Percentiles rank a stretch among this genome's conserved stretches.
These are phyloP conservation scores for Castanopsis chinensis DNA, from an alignment of 306 rosid species.

Conservation along the genomic window DNA sequence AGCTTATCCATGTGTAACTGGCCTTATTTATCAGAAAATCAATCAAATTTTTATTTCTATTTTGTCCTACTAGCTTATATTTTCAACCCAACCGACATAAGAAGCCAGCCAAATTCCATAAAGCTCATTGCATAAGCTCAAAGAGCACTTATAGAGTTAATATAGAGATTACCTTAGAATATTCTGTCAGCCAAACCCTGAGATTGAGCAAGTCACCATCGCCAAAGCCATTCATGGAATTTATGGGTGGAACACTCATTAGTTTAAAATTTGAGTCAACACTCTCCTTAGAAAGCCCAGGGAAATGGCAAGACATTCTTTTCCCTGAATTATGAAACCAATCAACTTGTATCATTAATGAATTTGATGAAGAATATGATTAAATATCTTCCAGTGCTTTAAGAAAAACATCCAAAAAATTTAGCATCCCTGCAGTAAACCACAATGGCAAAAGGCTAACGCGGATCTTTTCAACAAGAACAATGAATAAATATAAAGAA, in stretches of 20 bases:
- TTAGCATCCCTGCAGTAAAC: constrained; percentile 67
- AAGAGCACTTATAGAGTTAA: background rate
- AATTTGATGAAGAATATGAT: constrained; percentile 29
- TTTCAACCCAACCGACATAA: constrained; percentile 17
- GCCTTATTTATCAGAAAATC: background rate
- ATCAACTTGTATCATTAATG: constrained; percentile 34
- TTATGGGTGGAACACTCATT: constrained; percentile 31
- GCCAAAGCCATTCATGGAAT: constrained; percentile 34
- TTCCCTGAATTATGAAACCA: constrained; percentile 52
- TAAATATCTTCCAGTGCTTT: constrained; percentile 25
- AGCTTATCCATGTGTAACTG: background rate
- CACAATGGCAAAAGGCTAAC: constrained; percentile 72
- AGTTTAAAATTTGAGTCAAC: constrained; percentile 56
- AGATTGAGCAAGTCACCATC: constrained; percentile 42
- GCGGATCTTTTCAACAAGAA: constrained; percentile 52
- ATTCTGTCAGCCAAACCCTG: constrained; percentile 67
- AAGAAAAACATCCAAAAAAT: constrained; percentile 23
- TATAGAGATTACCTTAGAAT: constrained; percentile 51
- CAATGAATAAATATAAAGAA: background rate
- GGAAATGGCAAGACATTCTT: constrained; percentile 53
- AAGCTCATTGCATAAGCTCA: constrained; percentile 21
- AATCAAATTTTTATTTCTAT: background rate
- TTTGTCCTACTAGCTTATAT: background rate
- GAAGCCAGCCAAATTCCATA: constrained; percentile 10
- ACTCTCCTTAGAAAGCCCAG: constrained; percentile 62